Conservation (phyloP, 2,329 filamentous ascomycete genomes). For the Xenosphaeropsis pyriputrescens region DNA sequence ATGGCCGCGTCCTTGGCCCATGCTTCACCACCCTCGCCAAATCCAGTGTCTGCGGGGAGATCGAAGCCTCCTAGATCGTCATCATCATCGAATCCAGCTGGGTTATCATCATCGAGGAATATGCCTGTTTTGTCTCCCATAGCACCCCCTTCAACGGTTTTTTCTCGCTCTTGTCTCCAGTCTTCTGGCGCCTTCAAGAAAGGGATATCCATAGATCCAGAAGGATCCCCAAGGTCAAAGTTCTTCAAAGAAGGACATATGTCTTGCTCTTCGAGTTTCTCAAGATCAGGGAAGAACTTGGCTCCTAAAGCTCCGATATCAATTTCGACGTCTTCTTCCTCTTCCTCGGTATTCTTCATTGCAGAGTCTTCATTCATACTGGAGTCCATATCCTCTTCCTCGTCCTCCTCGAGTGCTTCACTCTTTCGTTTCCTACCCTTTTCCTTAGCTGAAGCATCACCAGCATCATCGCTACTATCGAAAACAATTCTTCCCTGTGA, state of each 20-base stretch:
- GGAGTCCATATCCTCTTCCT: conserved; percentile 25
- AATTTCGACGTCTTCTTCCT: conserved; percentile 53
- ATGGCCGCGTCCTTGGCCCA: conserved; percentile 87
- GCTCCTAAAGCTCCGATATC: conserved; percentile 61
- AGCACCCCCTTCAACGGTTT: conserved; percentile 33
- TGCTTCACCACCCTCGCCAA: conserved; percentile 89
- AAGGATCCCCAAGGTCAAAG: conserved; percentile 79
- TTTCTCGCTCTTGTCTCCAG: conserved; percentile 59
- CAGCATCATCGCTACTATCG: conserved; percentile 85
- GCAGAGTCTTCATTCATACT: conserved; percentile 17
- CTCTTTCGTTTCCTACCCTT: conserved; percentile 29
- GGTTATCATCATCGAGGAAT: conserved; percentile 77
- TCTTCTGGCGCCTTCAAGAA: conserved; percentile 84
- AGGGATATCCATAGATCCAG: conserved; percentile 75
- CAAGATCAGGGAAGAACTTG: conserved; percentile 76
- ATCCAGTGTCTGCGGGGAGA: conserved; percentile 56
- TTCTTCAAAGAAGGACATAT: conserved; percentile 91
- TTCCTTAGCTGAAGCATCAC: conserved; percentile 29
- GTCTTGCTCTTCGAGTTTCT: conserved; percentile 67
- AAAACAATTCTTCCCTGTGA: conserved; percentile 87
- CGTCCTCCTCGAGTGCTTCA: conserved; percentile 42
- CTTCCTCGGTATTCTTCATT: conserved; percentile 26
- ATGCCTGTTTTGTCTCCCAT: conserved; percentile 61
- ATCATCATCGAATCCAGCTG: conserved; percentile 66
- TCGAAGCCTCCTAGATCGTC: conserved; percentile 56